Conservation (phyloP, 73 alveolate species). For the Breviolum minutum region DNA sequence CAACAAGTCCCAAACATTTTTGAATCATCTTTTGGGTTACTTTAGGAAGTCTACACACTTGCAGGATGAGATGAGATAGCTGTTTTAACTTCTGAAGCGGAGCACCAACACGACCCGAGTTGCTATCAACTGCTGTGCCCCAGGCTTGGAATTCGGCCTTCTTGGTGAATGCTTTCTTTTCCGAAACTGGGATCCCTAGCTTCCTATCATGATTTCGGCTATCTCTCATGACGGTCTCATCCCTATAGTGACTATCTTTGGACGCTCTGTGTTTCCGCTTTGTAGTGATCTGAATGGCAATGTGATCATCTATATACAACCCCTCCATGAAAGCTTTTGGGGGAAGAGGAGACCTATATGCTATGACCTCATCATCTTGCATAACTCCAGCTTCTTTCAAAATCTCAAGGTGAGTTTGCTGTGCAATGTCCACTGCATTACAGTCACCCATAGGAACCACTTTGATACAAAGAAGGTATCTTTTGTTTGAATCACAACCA, state of each 20-base stretch:
- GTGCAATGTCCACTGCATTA: background rate
- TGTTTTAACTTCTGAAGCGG: background rate
- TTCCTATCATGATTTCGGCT: background rate
- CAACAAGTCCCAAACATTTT: background rate
- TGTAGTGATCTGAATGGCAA: background rate
- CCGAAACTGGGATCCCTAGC: background rate
- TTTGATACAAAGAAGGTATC: background rate
- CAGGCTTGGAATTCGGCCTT: background rate
- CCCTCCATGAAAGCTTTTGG: background rate
- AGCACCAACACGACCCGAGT: background rate
- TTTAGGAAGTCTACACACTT: background rate
- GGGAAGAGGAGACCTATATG: background rate
- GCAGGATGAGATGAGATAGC: background rate
- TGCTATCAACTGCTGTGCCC: background rate
- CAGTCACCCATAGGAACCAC: background rate
- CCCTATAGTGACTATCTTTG: background rate
- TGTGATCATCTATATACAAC: background rate
- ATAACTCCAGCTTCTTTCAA: background rate
- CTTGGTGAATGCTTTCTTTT: background rate
- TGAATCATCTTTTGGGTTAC: background rate
- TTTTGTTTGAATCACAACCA: background rate
- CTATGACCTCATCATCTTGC: background rate
- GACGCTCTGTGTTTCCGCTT: background rate
- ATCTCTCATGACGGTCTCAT: background rate
- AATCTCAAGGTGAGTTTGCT: too few species aligned